Percentiles rank a stretch among this genome's conserved stretches.
Conservation (phyloP, 805 yeast genomes). For the Wickerhamomyces ciferrii region DNA sequence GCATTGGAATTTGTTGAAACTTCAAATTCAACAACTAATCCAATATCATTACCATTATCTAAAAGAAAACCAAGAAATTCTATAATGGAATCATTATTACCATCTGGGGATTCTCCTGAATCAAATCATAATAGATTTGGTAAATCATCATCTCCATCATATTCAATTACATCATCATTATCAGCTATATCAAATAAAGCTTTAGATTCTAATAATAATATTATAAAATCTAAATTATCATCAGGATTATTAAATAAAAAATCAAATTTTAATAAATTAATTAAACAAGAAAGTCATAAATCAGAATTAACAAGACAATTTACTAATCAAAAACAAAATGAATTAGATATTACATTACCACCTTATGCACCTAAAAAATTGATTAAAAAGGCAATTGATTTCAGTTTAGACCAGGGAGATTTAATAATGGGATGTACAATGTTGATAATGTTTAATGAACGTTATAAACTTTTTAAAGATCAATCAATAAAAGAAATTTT, state of each 20-base stretch:
- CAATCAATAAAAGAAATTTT: constrained; percentile 49
- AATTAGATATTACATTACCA: constrained; percentile 9
- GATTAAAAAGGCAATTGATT: constrained; percentile 46
- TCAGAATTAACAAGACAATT: constrained; percentile 21
- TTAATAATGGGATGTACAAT: constrained; percentile 53
- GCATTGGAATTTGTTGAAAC: constrained; percentile 12
- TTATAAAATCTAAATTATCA: not conserved
- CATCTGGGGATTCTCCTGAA: constrained; percentile 4
- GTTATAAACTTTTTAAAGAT: constrained; percentile 26
- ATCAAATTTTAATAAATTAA: constrained; percentile 1
- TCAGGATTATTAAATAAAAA: constrained; percentile 2
- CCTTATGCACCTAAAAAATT: constrained; percentile 59
- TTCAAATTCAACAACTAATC: constrained; percentile 8
- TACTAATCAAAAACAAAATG: constrained; percentile 10
- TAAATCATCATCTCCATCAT: constrained; percentile 6
- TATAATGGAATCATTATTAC: constrained; percentile 21
- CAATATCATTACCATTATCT: constrained; percentile 7
- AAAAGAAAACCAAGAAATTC: constrained; percentile 18
- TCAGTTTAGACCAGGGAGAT: constrained; percentile 60
- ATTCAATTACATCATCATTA: constrained; percentile 2
- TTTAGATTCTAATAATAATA: not conserved
- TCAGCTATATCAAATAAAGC: not conserved
- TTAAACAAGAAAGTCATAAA: constrained; percentile 10
- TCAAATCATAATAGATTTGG: not conserved
- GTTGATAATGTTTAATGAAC: constrained; percentile 45